These are phyloP conservation scores for Penicillium sp. DNA, from an alignment of 2,329 filamentous ascomycete species.

Conservation along the genomic window DNA sequence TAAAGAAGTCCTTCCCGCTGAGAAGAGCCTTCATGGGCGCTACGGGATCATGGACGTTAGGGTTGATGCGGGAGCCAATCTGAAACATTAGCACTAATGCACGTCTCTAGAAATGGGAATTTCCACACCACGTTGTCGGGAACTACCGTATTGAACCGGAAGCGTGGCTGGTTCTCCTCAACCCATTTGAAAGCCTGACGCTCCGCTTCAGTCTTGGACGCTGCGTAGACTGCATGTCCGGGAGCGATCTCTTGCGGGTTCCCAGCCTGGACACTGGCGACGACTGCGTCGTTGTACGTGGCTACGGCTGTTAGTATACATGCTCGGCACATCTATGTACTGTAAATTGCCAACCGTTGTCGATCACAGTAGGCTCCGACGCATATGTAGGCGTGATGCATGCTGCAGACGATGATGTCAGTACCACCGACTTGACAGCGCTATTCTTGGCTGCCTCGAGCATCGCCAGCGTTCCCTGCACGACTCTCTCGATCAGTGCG, in stretches of 20 bases:
- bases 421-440: neutral
- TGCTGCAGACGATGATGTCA: neutral
- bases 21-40: slow-evolving; percentile 1
- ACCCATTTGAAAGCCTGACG: neutral
- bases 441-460: neutral
- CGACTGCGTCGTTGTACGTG: neutral
- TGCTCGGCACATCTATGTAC: neutral
- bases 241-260: neutral
- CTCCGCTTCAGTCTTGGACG: neutral
- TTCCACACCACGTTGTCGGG: neutral
- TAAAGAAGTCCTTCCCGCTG: neutral
- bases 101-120: slow-evolving; percentile 10
- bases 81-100: slow-evolving; percentile 12
- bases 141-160: neutral
- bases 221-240: neutral
- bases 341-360: neutral
- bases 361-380: neutral
- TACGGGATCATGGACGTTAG: neutral
- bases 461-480: slow-evolving; percentile 1
- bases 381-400: neutral
- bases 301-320: neutral
- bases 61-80: slow-evolving; percentile 4
- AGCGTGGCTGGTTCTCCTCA: neutral
- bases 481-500: neutral
- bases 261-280: neutral